Conservation (phyloP, 306 rosid species). For the Canavalia ensiformis region DNA sequence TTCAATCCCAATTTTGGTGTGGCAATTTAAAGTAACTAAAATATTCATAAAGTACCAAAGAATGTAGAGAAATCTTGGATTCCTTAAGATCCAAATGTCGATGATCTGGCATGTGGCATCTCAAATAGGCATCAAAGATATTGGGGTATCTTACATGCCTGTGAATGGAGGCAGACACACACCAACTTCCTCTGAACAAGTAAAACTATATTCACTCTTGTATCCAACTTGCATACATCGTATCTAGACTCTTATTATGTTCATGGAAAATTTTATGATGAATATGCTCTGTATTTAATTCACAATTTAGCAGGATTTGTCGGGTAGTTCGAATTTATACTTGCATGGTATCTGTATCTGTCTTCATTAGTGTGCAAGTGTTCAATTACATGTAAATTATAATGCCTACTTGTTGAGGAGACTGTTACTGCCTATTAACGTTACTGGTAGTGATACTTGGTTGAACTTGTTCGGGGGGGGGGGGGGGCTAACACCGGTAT, state of each 20-base stretch:
- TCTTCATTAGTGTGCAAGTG: background rate
- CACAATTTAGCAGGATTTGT: background rate
- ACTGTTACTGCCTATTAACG: background rate
- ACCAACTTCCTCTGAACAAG: constrained; percentile 9
- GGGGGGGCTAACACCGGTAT: background rate
- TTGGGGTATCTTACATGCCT: background rate
- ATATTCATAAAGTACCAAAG: background rate
- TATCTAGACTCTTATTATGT: constrained; percentile 11
- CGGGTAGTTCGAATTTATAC: constrained; percentile 6
- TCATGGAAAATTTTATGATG: constrained; percentile 2
- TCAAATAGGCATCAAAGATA: background rate
- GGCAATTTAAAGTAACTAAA: constrained; percentile 1
- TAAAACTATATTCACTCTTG: background rate
- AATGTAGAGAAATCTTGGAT: constrained; percentile 1
- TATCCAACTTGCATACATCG: constrained; percentile 1
- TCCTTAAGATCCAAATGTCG: constrained; percentile 1
- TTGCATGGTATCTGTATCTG: background rate
- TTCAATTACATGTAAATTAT: background rate
- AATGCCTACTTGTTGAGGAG: constrained; percentile 24
- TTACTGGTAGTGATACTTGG: constrained; percentile 12
- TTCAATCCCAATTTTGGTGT: constrained; percentile 17
- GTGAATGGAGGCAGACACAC: background rate
- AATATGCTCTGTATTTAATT: background rate
- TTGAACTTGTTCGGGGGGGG: background rate
- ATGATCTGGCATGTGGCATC: background rate